Conservation (phyloP, 1,284 basidiomycete species). For the Malassezia arunalokei region DNA sequence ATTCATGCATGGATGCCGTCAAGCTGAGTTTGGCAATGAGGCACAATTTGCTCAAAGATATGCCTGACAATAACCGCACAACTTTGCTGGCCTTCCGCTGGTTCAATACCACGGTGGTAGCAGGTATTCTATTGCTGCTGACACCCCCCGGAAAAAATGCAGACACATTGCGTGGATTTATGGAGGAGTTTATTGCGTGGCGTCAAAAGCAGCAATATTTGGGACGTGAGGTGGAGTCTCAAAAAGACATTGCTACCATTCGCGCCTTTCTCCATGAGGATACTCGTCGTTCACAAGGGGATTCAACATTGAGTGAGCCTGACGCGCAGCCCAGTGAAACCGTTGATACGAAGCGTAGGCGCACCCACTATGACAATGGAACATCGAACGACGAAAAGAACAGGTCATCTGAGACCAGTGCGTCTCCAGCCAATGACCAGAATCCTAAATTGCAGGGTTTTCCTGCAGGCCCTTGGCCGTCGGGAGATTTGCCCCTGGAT, state of each 20-base stretch:
- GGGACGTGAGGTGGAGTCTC: not conserved
- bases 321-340: not conserved
- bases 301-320: not conserved
- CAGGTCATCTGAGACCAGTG: not conserved
- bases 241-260: slow-evolving; percentile 2
- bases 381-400: not conserved
- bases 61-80: slow-evolving; percentile 17
- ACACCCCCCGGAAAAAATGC: slow-evolving; percentile 24
- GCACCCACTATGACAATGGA: not conserved
- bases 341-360: not conserved
- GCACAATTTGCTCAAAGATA: slow-evolving; percentile 20
- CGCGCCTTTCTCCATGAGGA: slow-evolving; percentile 4
- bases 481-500: not conserved
- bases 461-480: not conserved
- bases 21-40: slow-evolving; percentile 32
- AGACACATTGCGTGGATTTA: slow-evolving; percentile 20
- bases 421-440: not conserved
- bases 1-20: slow-evolving; percentile 30
- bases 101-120: slow-evolving; percentile 32
- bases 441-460: not conserved
- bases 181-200: slow-evolving; percentile 11
- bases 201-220: not conserved
- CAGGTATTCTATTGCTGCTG: slow-evolving; percentile 30
- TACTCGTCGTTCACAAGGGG: not conserved
- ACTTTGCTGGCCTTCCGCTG: slow-evolving; percentile 34